Evolutionary conservation across 2,329 filamentous ascomycete species (phyloP).

Genomic region (Curvularia eragrostidis): DNA sequence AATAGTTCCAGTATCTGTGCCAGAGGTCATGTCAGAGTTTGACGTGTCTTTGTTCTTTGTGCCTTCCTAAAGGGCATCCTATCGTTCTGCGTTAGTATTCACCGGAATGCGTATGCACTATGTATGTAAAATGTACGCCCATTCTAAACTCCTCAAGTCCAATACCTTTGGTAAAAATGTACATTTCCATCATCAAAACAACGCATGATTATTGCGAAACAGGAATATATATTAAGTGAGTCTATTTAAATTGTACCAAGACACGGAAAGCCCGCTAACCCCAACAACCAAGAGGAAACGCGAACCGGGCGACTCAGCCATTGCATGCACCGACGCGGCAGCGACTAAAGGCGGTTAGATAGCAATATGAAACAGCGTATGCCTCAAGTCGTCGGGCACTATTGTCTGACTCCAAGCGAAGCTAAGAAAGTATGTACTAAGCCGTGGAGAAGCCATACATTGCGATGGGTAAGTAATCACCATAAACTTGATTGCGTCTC

Average conservation of each 20-base stretch:
- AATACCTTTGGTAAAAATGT: too few species aligned
- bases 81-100: too few species aligned
- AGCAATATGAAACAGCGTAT: not conserved
- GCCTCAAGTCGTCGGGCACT: not conserved
- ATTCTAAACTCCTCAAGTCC: too few species aligned
- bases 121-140: too few species aligned
- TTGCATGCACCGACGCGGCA: not conserved
- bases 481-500: not conserved
- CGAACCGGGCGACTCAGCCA: not conserved
- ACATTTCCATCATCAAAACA: too few species aligned
- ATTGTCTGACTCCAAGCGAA: not conserved
- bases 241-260: not conserved
- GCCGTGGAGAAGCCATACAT: not conserved
- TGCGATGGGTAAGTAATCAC: too few species aligned
- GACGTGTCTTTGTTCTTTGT: not conserved
- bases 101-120: too few species aligned
- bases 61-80: not conserved
- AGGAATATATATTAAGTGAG: not conserved
- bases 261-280: not conserved
- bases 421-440: too few species aligned
- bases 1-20: not conserved
- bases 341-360: not conserved
- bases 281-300: not conserved
- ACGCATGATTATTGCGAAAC: not conserved
- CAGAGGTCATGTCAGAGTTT: not conserved